A percentile compares a stretch with the other conserved stretches of the same genome.
These are phyloP conservation scores for Aschersonia sp. DNA, from an alignment of 2,329 filamentous ascomycete species.

Conservation along the genomic window DNA sequence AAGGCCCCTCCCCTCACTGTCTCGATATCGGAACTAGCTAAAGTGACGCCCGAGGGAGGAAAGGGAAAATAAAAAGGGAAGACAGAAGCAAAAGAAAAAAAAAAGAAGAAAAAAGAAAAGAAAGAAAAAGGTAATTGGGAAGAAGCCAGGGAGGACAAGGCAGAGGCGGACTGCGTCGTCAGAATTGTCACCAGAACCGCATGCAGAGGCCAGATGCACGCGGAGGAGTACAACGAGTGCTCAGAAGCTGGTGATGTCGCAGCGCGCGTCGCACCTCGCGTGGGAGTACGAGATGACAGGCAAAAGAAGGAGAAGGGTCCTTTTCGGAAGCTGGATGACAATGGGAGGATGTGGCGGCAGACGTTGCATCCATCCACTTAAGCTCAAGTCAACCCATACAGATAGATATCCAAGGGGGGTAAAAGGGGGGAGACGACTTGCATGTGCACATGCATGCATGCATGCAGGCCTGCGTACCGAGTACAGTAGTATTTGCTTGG, in stretches of 20 bases:
- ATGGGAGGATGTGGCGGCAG: not conserved
- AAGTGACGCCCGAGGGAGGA: not conserved
- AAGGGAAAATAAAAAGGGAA: not conserved
- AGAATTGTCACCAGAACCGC: not conserved
- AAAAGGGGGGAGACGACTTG: not conserved
- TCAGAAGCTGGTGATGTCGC: not conserved
- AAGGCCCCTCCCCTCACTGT: not conserved
- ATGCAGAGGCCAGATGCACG: not conserved
- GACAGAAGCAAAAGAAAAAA: not conserved
- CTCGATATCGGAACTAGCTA: not conserved
- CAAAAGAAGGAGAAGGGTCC: not conserved
- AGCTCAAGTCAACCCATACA: not conserved
- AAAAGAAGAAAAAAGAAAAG: not conserved
- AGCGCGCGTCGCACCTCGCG: not conserved
- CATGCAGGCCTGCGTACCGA: not conserved
- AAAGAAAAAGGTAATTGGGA: not conserved
- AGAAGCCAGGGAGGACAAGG: not conserved
- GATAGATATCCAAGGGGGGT: not conserved
- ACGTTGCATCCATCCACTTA: not conserved
- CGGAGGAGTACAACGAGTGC: not conserved
- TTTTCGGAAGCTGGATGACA: not conserved
- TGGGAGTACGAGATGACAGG: not conserved
- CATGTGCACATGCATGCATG: not conserved
- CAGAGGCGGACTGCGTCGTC: not conserved
- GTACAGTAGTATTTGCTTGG: not conserved